Conservation (phyloP, 352 stramenopile species). For the Phytophthora rubi region DNA sequence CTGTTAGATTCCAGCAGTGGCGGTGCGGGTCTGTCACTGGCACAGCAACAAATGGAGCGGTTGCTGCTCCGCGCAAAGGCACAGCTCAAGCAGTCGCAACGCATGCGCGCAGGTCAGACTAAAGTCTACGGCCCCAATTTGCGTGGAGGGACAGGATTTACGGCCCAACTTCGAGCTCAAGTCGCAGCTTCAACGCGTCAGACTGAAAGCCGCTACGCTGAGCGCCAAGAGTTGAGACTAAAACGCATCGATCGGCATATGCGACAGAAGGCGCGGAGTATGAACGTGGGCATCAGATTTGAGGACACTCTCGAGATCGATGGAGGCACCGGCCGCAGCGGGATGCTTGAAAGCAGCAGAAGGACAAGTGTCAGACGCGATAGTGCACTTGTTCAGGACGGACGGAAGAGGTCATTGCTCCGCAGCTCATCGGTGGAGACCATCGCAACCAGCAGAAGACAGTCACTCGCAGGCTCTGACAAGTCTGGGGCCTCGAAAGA, state of each 20-base stretch:
- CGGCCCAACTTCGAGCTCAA: slow-evolving; percentile 56
- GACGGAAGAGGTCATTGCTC: slow-evolving; percentile 8
- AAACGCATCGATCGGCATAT: slow-evolving; percentile 54
- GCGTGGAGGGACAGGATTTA: slow-evolving; percentile 58
- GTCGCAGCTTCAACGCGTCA: slow-evolving; percentile 54
- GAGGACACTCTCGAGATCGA: background rate
- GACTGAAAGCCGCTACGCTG: slow-evolving; percentile 48
- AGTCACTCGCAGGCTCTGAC: background rate
- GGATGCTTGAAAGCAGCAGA: background rate
- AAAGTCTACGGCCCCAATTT: slow-evolving; percentile 53
- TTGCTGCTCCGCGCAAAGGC: slow-evolving; percentile 74
- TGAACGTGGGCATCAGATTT: slow-evolving; percentile 37
- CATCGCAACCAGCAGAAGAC: slow-evolving; percentile 2
- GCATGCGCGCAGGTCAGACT: slow-evolving; percentile 66
- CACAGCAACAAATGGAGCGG: slow-evolving; percentile 84
- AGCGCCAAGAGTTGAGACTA: slow-evolving; percentile 49
- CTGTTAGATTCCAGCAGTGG: slow-evolving; percentile 78
- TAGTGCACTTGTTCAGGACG: background rate
- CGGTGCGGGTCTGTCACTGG: slow-evolving; percentile 63
- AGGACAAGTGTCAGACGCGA: background rate
- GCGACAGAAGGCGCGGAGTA: slow-evolving; percentile 44
- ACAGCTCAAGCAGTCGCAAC: slow-evolving; percentile 79
- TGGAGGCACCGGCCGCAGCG: slow-evolving; percentile 9
- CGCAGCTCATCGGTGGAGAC: slow-evolving; percentile 15
- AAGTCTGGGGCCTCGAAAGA: slow-evolving; percentile 2